A percentile compares a stretch with the other conserved stretches of the same genome.
phyloP scores from a whole-genome alignment of 2,329 filamentous ascomycete genomes.

The Triangularia setosa region DNA sequence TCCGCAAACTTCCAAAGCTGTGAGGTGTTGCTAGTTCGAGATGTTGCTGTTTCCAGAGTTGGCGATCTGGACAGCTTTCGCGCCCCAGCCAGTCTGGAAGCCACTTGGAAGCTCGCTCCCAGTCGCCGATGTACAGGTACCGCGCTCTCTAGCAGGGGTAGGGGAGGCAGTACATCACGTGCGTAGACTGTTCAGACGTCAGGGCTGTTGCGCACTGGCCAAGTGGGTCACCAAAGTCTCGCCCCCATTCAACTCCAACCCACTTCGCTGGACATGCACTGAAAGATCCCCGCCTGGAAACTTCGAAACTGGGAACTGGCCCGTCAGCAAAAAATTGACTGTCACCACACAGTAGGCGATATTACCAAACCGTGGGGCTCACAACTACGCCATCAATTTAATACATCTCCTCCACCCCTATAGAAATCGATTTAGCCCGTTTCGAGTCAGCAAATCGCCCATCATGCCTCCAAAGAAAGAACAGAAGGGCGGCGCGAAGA shows the following conservation, averaged over 20 bases:
- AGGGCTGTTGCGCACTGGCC: slow-evolving; percentile 17
- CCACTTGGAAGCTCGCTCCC: background rate
- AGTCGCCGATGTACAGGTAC: slow-evolving; percentile 15
- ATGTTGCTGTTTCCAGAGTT: background rate
- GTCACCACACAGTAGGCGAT: background rate
- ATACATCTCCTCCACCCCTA: background rate
- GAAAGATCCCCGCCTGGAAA: slow-evolving; percentile 18
- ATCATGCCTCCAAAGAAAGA: slow-evolving; percentile 68
- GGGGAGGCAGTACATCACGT: slow-evolving; percentile 12
- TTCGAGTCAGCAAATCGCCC: slow-evolving; percentile 27
- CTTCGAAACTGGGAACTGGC: slow-evolving; percentile 14
- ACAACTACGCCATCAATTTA: background rate
- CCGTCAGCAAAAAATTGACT: slow-evolving; percentile 13
- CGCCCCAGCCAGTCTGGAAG: slow-evolving; percentile 7
- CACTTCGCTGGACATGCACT: slow-evolving; percentile 6
- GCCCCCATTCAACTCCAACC: slow-evolving; percentile 13
- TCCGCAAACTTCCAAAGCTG: slow-evolving; percentile 1
- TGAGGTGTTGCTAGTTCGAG: background rate
- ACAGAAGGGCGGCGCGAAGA: slow-evolving; percentile 54
- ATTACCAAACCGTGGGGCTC: slow-evolving; percentile 19
- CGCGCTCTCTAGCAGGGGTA: background rate
- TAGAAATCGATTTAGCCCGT: background rate
- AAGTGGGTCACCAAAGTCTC: slow-evolving; percentile 11
- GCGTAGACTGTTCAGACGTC: slow-evolving; percentile 16
- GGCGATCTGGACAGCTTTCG: slow-evolving; percentile 29